Conservation (phyloP, 768 basidiomycete species). For the Suillus clintonianus region DNA sequence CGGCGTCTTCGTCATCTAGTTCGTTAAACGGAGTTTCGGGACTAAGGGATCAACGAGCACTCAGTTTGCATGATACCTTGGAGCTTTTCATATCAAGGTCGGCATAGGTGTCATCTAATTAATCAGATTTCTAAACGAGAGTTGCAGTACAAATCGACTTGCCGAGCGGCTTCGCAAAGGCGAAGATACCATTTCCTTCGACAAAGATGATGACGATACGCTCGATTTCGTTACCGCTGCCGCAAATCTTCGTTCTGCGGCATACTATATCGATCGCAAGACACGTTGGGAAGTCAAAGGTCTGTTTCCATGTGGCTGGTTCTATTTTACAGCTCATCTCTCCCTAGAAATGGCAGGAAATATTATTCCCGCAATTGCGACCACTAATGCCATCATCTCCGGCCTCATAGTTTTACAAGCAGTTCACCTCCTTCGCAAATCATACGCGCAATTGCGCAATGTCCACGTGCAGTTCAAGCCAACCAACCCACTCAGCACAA, state of each 20-base stretch:
- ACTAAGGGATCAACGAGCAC: slow-evolving; percentile 80
- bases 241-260: slow-evolving; percentile 87
- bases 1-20: slow-evolving; percentile 12
- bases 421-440: slow-evolving; percentile 75
- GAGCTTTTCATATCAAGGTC: slow-evolving; percentile 86
- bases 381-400: slow-evolving; percentile 96
- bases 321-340: background rate
- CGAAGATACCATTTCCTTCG: slow-evolving; percentile 80
- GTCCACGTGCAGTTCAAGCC: slow-evolving; percentile 82
- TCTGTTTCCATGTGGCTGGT: slow-evolving; percentile 27
- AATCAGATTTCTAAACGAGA: slow-evolving; percentile 9
- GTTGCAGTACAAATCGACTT: slow-evolving; percentile 72
- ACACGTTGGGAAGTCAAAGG: slow-evolving; percentile 98
- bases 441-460: slow-evolving; percentile 62
- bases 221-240: slow-evolving; percentile 96
- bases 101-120: slow-evolving; percentile 7
- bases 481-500: slow-evolving; percentile 72
- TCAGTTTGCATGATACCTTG: slow-evolving; percentile 81
- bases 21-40: slow-evolving; percentile 23
- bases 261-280: slow-evolving; percentile 86
- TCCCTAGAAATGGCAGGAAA: slow-evolving; percentile 96
- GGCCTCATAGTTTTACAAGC: slow-evolving; percentile 95
- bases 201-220: slow-evolving; percentile 97
- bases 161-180: slow-evolving; percentile 65
- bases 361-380: slow-evolving; percentile 98